Percentiles rank a stretch among this genome's conserved stretches.
Evolutionary conservation across 345 rosid species (phyloP).

Genomic region (Gossypium sturtianum): DNA sequence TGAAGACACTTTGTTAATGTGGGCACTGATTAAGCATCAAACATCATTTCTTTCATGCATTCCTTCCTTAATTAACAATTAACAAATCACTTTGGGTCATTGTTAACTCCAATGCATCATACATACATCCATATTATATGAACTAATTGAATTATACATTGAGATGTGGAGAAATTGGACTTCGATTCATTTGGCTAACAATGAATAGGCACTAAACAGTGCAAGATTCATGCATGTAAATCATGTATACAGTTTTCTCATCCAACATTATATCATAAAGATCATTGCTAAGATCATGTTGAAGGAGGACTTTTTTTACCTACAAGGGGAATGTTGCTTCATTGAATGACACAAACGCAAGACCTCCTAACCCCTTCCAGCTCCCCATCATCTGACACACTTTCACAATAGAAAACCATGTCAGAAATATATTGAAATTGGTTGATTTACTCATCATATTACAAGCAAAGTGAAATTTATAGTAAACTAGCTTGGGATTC

Average conservation of each 20-base stretch:
- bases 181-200: background rate
- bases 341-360: slow-evolving; percentile 64
- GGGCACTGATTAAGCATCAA: slow-evolving; percentile 2
- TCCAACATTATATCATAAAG: background rate
- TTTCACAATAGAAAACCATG: slow-evolving; percentile 5
- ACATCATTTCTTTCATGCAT: slow-evolving; percentile 5
- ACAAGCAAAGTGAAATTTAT: background rate
- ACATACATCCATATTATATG: background rate
- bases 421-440: background rate
- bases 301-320: background rate
- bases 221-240: background rate
- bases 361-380: slow-evolving; percentile 46
- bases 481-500: too few relatives aligned
- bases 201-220: background rate
- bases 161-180: background rate
- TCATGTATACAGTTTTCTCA: background rate
- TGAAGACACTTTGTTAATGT: background rate
- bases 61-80: background rate
- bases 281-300: background rate
- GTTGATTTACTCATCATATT: background rate
- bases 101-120: background rate
- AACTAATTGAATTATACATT: background rate
- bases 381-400: slow-evolving; percentile 62
- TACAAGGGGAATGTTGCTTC: slow-evolving; percentile 17
- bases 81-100: background rate